A percentile compares a stretch with the other conserved stretches of the same genome.
These are phyloP conservation scores for Mycena pura DNA, from an alignment of 768 basidiomycete species.

Conservation along the genomic window DNA sequence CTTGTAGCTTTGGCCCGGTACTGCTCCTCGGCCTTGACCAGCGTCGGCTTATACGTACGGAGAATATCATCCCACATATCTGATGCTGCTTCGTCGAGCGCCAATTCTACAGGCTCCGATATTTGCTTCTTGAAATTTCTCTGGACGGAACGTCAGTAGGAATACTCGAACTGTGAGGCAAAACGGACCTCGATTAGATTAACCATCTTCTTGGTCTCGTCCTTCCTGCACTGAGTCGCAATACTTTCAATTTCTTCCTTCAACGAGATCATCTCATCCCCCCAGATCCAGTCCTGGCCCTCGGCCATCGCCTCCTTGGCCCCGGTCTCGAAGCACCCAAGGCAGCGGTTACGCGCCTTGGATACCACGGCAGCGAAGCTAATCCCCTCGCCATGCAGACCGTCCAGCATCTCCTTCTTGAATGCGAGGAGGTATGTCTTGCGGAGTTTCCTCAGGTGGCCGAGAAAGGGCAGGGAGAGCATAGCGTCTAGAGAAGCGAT, in stretches of 20 bases:
- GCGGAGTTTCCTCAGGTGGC: slow-evolving; percentile 96
- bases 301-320: slow-evolving; percentile 77
- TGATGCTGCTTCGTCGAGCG: slow-evolving; percentile 74
- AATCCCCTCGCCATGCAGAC: slow-evolving; percentile 81
- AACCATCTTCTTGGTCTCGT: slow-evolving; percentile 99
- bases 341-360: slow-evolving; percentile 65
- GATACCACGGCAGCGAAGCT: slow-evolving; percentile 86
- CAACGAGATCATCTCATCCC: slow-evolving; percentile 79
- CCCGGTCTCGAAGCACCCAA: slow-evolving; percentile 66
- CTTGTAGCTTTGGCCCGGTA: slow-evolving; percentile 93
- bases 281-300: slow-evolving; percentile 82
- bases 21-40: slow-evolving; percentile 75
- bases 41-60: slow-evolving; percentile 68
- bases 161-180: not conserved
- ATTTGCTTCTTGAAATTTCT: slow-evolving; percentile 90
- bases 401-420: slow-evolving; percentile 77
- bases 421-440: slow-evolving; percentile 79
- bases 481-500: slow-evolving; percentile 74
- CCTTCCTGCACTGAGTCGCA: slow-evolving; percentile 89
- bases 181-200: slow-evolving; percentile 86
- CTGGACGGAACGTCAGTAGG: slow-evolving; percentile 45
- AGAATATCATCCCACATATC: slow-evolving; percentile 96
- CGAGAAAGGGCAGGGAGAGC: slow-evolving; percentile 87
- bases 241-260: slow-evolving; percentile 82
- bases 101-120: slow-evolving; percentile 89